Percentiles rank a stretch among this genome's conserved stretches.
Conservation (phyloP, 2,329 filamentous ascomycete genomes). For the Pleoardoris graminearum region DNA sequence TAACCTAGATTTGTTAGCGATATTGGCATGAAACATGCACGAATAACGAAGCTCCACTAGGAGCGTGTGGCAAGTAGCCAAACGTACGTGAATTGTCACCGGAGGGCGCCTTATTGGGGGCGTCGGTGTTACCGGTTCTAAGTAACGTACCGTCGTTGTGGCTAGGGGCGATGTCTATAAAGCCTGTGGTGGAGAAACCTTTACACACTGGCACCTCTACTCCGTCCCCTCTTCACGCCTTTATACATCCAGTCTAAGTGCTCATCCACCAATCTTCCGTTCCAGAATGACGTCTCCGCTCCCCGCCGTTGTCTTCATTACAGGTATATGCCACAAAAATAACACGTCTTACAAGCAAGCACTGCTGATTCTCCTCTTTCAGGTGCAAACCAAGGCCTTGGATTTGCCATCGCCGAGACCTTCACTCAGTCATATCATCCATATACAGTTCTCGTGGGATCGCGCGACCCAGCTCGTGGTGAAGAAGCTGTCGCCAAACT, state of each 20-base stretch:
- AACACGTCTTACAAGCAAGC: neutral
- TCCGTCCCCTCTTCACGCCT: neutral
- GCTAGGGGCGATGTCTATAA: no score
- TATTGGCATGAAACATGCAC: neutral
- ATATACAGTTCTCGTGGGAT: conserved; percentile 23
- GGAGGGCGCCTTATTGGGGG: no score
- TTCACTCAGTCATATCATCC: conserved; percentile 18
- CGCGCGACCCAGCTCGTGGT: conserved; percentile 15
- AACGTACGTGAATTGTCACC: no score
- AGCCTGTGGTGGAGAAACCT: no score
- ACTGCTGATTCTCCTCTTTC: neutral
- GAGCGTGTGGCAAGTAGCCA: no score
- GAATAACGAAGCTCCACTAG: neutral
- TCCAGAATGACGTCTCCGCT: neutral
- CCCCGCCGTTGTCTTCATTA: neutral
- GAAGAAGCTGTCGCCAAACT: conserved; percentile 15
- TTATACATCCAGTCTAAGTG: no score
- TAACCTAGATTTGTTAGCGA: neutral
- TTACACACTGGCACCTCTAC: neutral
- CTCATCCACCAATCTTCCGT: neutral
- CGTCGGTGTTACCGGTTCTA: no score
- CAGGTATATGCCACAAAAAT: neutral
- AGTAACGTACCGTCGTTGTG: no score
- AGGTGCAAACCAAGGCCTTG: conserved; percentile 27
- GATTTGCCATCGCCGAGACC: conserved; percentile 15